Evolutionary conservation across 495 filamentous ascomycete species (phyloP), one percentile per base, ranked within the genome.

Genomic region (Penicillium chermesinum): DNA sequence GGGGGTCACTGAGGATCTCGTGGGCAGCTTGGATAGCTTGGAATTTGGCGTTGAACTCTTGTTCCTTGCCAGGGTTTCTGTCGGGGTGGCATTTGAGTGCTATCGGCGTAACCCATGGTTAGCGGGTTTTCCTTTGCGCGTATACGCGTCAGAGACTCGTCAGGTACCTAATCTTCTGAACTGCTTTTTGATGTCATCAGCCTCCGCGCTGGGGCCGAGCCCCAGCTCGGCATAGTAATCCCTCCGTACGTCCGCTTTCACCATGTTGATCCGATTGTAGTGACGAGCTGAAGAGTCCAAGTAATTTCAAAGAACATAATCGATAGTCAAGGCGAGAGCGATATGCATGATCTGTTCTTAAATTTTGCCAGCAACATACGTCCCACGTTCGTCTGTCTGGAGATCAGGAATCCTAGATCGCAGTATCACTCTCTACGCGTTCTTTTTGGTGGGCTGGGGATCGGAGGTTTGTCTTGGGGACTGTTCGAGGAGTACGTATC

Each of bases 141-240:
- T 25, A 12, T 17, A 12, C 0, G 7, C 27, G 12, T 35, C 13
- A 22, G 12, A 8, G n/a, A 16, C 5, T 17, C 32, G 12, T 33
- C 27, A 52, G 73, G 46, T 70, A 89, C 87, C 87, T 55, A 95
- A 76, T 66, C 88, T 90, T 55, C 82, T 79, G 70, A 89, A 96
- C 55, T 89, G 85, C 69, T 82, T 90, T 66, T 88, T 93, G 56
- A 95, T 80, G 32, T 93, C 88, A 3, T 79, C 77, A 3, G 74
- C 55, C 50, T 85, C 80, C 30, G 86, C 87, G 47, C 69, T 73
- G 7, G 79, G 63, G 0, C 73, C 56, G 9, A 95, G 62, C 41
- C 85, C 87, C 22, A 96, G 75, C 68, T 95, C 90, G 35, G 81
- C 80, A 66, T 96, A 96, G 72, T 95, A 96, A 67, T 96, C 83